phyloP scores from a whole-genome alignment of 495 filamentous ascomycete genomes.

The Aspergillus bertholletiae region DNA sequence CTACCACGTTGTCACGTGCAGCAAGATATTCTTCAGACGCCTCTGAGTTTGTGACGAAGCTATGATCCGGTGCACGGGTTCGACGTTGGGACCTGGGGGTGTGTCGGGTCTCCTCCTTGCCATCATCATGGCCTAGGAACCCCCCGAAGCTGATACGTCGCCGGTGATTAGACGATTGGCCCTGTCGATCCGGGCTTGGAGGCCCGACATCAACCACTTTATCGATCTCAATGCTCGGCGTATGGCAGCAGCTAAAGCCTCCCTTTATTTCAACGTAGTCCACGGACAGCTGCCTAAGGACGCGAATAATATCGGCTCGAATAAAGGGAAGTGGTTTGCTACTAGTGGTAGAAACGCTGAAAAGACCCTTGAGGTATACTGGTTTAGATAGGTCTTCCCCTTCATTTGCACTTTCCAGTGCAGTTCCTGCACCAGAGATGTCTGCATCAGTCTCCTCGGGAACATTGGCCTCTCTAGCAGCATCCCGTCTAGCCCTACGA shows the following conservation, averaged over 20 bases:
- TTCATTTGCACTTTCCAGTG: conserved; percentile 52
- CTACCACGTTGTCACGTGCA: conserved; percentile 29
- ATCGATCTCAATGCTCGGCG: conserved; percentile 84
- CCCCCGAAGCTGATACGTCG: conserved; percentile 83
- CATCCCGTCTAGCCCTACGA: conserved; percentile 64
- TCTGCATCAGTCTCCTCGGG: conserved; percentile 74
- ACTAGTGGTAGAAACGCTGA: conserved; percentile 95
- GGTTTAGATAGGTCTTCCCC: conserved; percentile 69
- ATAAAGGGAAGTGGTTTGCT: conserved; percentile 84
- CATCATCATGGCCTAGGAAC: conserved; percentile 60
- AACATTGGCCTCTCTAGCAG: conserved; percentile 65
- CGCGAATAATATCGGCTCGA: conserved; percentile 85
- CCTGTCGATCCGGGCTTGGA: conserved; percentile 51
- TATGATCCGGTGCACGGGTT: conserved; percentile 55
- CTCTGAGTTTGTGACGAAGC: conserved; percentile 74
- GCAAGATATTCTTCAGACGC: conserved; percentile 68
- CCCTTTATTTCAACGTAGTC: conserved; percentile 89
- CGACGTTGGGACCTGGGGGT: conserved; percentile 31
- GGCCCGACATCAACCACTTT: conserved; percentile 58
- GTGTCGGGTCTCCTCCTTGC: conserved; percentile 32
- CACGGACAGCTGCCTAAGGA: conserved; percentile 82
- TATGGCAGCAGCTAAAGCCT: conserved; percentile 84
- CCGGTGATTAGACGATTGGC: conserved; percentile 56
- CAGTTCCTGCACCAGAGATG: conserved; percentile 43
- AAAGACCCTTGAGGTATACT: conserved; percentile 94